These are phyloP conservation scores for Phytophthora nicotianae DNA, from an alignment of 352 stramenopile genomes.

Conservation along the genomic window DNA sequence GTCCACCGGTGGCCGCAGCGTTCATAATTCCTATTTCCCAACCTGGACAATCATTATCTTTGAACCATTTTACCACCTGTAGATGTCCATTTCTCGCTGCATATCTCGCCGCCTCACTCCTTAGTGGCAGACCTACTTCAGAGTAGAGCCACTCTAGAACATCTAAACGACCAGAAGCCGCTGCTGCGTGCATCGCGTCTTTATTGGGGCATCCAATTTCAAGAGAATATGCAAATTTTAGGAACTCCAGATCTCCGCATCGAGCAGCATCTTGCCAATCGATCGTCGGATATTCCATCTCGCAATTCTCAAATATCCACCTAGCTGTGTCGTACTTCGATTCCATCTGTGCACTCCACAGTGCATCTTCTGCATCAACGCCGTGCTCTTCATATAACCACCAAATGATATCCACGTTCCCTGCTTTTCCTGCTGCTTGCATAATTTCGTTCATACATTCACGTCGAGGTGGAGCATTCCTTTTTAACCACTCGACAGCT, in stretches of 20 bases:
- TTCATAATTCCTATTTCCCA: slow-evolving; percentile 11
- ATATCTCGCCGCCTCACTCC: slow-evolving; percentile 6
- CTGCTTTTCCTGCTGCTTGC: slow-evolving; percentile 15
- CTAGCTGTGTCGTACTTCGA: slow-evolving; percentile 6
- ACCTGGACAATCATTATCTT: slow-evolving; percentile 6
- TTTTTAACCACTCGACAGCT: slow-evolving; percentile 45
- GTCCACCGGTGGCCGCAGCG: slow-evolving; percentile 5
- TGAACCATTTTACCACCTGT: slow-evolving; percentile 21
- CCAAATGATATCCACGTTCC: slow-evolving; percentile 3
- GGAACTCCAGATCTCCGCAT: slow-evolving; percentile 5
- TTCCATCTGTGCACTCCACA: slow-evolving; percentile 11
- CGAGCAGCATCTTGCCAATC: slow-evolving; percentile 10
- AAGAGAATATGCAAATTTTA: slow-evolving; percentile 16
- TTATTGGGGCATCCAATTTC: slow-evolving; percentile 3
- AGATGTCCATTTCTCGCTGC: slow-evolving; percentile 14
- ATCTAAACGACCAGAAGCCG: slow-evolving; percentile 12
- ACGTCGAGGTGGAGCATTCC: slow-evolving; percentile 12
- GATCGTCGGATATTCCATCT: slow-evolving; percentile 2
- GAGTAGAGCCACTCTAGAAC: slow-evolving; percentile 24
- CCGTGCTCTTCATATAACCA: slow-evolving; percentile 12
- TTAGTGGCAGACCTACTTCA: slow-evolving; percentile 5
- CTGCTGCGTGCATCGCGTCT: slow-evolving; percentile 8
- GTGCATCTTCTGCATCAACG: slow-evolving; percentile 4
- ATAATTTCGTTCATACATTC: slow-evolving; percentile 19
- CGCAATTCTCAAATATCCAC: slow-evolving; percentile 25